Evolutionary conservation across 805 yeast genomes (phyloP), one percentile per base, ranked within the genome.

Genomic region (Komagataella ulmi): DNA sequence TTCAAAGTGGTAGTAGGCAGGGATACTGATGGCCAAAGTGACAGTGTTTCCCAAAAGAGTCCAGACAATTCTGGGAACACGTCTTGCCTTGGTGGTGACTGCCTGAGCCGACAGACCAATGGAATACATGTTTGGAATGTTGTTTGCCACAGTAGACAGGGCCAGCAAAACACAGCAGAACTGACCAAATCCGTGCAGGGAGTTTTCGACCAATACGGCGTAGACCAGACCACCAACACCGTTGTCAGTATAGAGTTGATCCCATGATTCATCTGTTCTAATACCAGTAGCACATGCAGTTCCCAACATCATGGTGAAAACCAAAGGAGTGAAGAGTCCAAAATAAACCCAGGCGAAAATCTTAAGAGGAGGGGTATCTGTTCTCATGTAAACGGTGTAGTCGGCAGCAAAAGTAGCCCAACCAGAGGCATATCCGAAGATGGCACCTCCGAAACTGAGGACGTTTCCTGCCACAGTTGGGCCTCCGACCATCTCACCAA

Each of bases 391-490:
- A 47, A 84, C 88, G 49, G 96, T 88, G 70, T 89, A 90, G 70
- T 89, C 97, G 50, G 95, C 80, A 24, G 97, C 93, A 59, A 83
- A 88, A 17, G 96, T 83, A 52, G 95, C 80, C 97, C 97, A 89
- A 56, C 97, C 97, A 51, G 96, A 79, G 50, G 96, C 95, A 62
- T 83, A 89, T 56, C 97, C 97, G 60, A 79, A 89, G 56, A 85
- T 66, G 47, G 93, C 69, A 65, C 89, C 83, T 63, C 96, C 96
- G 58, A 84, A 88, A 18, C 91, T 80, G 53, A 89, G 71, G 17
- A 87, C 89, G 60, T 66, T 60, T 56, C 88, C 96, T 36, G 93
- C 95, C 54, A 83, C 83, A 24, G 79, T 73, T 21, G 71, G 62
- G 54, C 96, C 96, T 45, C 75, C 61, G 10, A 66, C 70, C 69